Conservation (phyloP, 2,329 filamentous ascomycete species). For the Alternaria arbusti region DNA sequence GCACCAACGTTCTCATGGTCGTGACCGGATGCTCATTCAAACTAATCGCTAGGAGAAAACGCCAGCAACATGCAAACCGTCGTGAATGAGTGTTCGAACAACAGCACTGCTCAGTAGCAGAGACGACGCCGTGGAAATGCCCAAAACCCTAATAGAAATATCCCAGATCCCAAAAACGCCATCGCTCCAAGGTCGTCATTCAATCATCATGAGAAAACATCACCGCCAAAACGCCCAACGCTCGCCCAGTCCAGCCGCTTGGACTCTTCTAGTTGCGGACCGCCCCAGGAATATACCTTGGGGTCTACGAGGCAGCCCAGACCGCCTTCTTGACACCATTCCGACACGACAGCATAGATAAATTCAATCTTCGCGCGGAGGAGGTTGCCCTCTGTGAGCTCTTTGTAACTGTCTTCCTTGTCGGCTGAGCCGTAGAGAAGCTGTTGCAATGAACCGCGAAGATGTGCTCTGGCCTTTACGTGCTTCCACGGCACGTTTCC, state of each 20-base stretch:
- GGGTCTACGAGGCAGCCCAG: conserved; percentile 60
- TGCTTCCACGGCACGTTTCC: conserved; percentile 69
- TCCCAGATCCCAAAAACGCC: conserved; percentile 37
- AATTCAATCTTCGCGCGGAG: conserved; percentile 78
- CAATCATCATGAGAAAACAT: conserved; percentile 44
- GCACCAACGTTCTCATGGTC: conserved; percentile 12
- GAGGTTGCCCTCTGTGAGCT: conserved; percentile 72
- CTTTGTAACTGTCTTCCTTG: conserved; percentile 57
- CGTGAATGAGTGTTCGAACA: conserved; percentile 34
- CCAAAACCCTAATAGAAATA: conserved; percentile 34
- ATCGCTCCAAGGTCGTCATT: conserved; percentile 30
- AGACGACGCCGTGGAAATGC: conserved; percentile 41
- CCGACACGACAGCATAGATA: conserved; percentile 69
- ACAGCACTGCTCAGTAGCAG: conserved; percentile 18
- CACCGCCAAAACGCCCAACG: conserved; percentile 57
- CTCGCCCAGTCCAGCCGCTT: conserved; percentile 57
- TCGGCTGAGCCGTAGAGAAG: conserved; percentile 67
- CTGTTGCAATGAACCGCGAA: conserved; percentile 75
- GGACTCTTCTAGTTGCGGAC: conserved; percentile 51
- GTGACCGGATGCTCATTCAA: conserved; percentile 20
- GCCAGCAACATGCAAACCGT: conserved; percentile 26
- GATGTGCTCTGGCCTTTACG: conserved; percentile 71
- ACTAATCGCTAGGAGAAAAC: conserved; percentile 20
- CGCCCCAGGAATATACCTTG: conserved; percentile 52
- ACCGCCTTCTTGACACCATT: conserved; percentile 74